Evolutionary conservation across 305 asterid species (phyloP), one percentile per base, ranked within the genome.

Genomic region (Fraxinus baroniana): DNA sequence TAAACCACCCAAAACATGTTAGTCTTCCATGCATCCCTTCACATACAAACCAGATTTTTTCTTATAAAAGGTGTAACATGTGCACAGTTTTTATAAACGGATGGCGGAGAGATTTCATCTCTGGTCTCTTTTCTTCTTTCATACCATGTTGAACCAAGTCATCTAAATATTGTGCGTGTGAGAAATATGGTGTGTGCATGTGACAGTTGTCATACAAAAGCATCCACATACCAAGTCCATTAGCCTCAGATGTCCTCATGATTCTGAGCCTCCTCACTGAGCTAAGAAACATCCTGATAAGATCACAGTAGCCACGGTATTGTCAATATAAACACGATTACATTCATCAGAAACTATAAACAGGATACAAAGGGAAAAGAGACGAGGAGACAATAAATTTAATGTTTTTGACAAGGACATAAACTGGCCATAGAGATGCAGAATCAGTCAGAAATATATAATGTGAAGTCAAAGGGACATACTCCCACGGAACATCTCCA

Each of bases 401-500:
- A 18, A n/a, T 62, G 66, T 9, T 7, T 62, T 62, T 22, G 71
- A 22, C 13, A 3, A 62, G 71, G 71, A 62, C 28, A 62, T 62
- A 22, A 62, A 22, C 71, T 62, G 26, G 66, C 26, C 66, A 55
- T 55, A 37, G 41, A 26, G 32, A 24, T 33, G 74, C 57, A 82
- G 10, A 41, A 20, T 46, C 37, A 39, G 28, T 24, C 57, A 24
- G 36, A 52, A 44, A 52, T 15, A 13, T 30, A 82, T 68, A 52
- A 10, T 60, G 52, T 13, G 62, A 71, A 37, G 60, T 17, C 70
- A 55, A 46, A 71, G 82, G 82, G 74, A 87, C 96, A 36, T 93
- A 93, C 98, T 88, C 92, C 97, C 97, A 94, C 20, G 98, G 97
- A 82, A 93, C 97, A 85, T 94, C 97, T 81, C 98, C 97, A 81